Evolutionary conservation across 257 asterid species (phyloP), one percentile per base, ranked within the genome.

Genomic region (Ocimum tenuiflorum): DNA sequence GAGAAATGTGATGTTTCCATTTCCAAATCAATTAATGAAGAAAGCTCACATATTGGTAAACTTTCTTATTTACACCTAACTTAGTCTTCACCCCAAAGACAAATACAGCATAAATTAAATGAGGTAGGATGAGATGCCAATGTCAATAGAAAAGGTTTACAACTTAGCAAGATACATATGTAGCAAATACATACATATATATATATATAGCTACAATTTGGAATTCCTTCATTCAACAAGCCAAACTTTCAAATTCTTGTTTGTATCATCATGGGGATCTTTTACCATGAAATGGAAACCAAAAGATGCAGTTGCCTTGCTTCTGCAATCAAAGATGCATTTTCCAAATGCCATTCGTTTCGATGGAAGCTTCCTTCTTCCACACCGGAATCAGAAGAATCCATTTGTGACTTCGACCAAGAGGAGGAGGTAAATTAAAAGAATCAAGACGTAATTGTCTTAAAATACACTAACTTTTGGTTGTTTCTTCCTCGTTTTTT

Each of bases 401-500:
- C 75, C 24, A 59, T 36, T 33, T 56, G 27, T 15, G 80, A 72
- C 68, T 74, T 78, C 43, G 77, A 81, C 49, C 80, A 81, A 55
- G 88, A 88, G 73, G 88, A 88, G 65, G 94, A 87, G 76, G 95
- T 80, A 31, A 2, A n/a, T n/a, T n/a, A n/a, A 68, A 39, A 0
- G 9, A 36, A 8, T 36, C 3, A 36, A 36, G 12, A 3, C 2
- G 0, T 36, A 36, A 31, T 31, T 5, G 36, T 2, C 36, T 31
- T 31, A 31, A 31, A 31, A 31, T 24, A 24, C 4, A 24, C 31
- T 1, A 24, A 24, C 31, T 24, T 24, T 24, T 24, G 1, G 4
- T 24, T 4, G 4, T 1, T 24, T 24, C 4, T 24, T 24, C 4
- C 31, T 4, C 4, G 4, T 24, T 1, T 24, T 24, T 24, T 24